Base-by-base conservation (phyloP, 1,139 yeast species). In the Suhomyces guaymorum region DNA sequence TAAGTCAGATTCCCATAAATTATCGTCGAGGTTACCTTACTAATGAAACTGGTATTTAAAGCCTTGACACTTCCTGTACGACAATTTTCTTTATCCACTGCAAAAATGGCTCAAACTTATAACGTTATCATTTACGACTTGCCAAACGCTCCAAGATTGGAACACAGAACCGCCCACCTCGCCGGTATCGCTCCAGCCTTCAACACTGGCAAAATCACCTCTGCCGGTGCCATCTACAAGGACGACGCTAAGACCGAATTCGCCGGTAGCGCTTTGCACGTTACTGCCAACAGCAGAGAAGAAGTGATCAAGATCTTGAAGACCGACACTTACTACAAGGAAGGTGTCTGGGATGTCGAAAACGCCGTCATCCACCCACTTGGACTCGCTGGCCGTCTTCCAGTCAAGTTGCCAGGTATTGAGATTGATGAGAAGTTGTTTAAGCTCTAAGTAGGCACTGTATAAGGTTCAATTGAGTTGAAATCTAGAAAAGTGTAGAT, bases 341-440 rank as follows among this genome's bases (percentile, higher is more conserved):
- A 70, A 19, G 92, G 89, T 0, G 74, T 86, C 40, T 86, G 95
- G 95, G 94, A 86, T 55, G 54, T 84, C 42, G 77, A 79, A 28
- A 73, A 70, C 37, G 82, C 77, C 15, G 54, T 78, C 46, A 75
- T 84, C 32, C 68, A 75, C 51, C 90, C 90, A 6, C 49, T 61
- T 28, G 63, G 63, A 23, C 42, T 30, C 16, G 48, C 48, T 8
- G 39, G 28, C n/a, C 41, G 51, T 20, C 21, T 39, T 29, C 50
- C 48, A 22, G 38, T 41, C 37, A 28, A 9, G 3, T 17, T 45
- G 18, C 46, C 37, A 1, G 48, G 47, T n/a, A 41, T 39, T 20
- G n/a, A n/a, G n/a, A n/a, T n/a, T n/a, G 31, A 42, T 15, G 38
- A 40, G 13, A 41, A 37, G 21, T 25, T 39, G 24, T 46, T 31